Base-by-base conservation (phyloP, 1,139 yeast species). In the Barnettozyma hawaiiensis region DNA sequence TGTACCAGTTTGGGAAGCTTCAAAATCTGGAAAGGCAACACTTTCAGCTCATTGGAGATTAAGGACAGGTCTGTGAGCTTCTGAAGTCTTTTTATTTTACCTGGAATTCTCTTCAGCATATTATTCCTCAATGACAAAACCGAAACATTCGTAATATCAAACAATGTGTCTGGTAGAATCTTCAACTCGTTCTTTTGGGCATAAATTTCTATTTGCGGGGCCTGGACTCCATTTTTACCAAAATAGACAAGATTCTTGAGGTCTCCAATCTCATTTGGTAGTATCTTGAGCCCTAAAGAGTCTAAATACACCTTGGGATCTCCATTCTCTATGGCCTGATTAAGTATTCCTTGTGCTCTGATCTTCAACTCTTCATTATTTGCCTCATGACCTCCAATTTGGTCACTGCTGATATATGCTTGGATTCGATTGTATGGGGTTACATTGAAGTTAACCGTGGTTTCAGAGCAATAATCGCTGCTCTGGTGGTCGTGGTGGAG, bases 201-300 rank as follows among this genome's bases (percentile, higher is more conserved):
- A 53, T 72, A 75, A 15, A 81, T 56, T 44, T 75, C 74, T 36
- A 76, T 54, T 16, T 57, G 51, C 1, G 70, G 54, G 18, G 67
- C 66, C 35, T 63, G 61, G 8, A 67, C 56, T 2, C 67, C 66
- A n/a, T 58, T 57, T 3, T 57, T 50, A 4, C 63, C 67, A 46
- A 66, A 63, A 10, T 67, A 58, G 8, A 76, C 75, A 50, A 77
- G 61, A 44, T 76, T 67, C 48, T 68, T 66, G 50, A 79, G 61
- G 53, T 80, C 86, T 23, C 65, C 69, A 40, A 79, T 66, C 43
- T 76, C 81, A 36, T 67, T 71, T 0, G 87, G 85, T 3, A 81
- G 59, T 5, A 65, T 62, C 7, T 57, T 60, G 35, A 79, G 57
- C 0, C 65, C 66, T 51, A 73, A 53, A 15, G 64, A 58, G 40